A percentile compares a stretch with the other conserved stretches of the same genome.
Conservation (phyloP, 2,329 filamentous ascomycete species). For the Diaporthe humulicola region DNA sequence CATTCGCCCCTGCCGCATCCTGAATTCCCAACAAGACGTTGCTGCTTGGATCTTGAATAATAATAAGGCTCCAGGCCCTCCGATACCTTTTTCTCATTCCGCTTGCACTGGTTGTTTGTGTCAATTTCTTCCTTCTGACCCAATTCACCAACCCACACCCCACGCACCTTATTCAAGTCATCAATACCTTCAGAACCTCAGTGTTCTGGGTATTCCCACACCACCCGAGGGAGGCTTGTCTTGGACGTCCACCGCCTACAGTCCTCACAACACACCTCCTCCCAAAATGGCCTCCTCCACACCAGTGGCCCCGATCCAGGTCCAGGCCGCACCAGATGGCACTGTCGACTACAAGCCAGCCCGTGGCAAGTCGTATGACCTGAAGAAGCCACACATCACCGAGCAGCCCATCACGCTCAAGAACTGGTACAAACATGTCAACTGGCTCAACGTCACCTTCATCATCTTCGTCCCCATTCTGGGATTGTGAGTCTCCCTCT, state of each 20-base stretch:
- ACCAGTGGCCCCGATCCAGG: constrained; percentile 51
- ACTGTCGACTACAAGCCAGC: constrained; percentile 68
- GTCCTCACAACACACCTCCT: constrained; percentile 7
- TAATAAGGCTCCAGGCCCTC: constrained; percentile 18
- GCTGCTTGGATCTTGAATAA: constrained; percentile 21
- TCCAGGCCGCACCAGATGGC: constrained; percentile 63
- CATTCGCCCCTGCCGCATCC: constrained; percentile 32
- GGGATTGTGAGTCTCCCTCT: constrained; percentile 62
- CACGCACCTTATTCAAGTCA: neutral
- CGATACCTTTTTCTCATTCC: neutral
- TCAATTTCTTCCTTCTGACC: neutral
- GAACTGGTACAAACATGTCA: constrained; percentile 94
- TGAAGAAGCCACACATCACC: constrained; percentile 86
- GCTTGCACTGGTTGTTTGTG: neutral
- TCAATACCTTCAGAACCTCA: neutral
- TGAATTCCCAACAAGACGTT: constrained; percentile 29
- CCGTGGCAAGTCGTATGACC: constrained; percentile 58
- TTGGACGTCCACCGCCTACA: constrained; percentile 19
- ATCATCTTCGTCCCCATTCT: constrained; percentile 83
- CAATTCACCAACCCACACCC: neutral
- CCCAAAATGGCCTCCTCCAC: constrained; percentile 51
- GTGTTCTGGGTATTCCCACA: neutral
- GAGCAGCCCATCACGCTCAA: constrained; percentile 82
- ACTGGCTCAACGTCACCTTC: constrained; percentile 90
- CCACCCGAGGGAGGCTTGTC: constrained; percentile 19